Conservation (phyloP, 495 filamentous ascomycete genomes). For the Hyaloscypha variabilis region DNA sequence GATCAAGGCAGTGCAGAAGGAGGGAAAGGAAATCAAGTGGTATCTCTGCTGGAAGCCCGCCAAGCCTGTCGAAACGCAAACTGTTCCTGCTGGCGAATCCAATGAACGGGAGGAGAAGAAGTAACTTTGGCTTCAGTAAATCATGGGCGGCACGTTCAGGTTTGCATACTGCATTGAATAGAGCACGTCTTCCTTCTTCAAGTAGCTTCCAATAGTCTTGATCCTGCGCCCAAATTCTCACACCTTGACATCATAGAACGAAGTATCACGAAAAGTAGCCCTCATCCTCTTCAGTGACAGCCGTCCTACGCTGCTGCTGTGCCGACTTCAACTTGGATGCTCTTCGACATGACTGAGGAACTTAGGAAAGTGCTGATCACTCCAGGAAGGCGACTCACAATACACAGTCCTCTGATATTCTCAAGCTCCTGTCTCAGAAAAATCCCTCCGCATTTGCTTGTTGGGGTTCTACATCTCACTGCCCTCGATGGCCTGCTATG, state of each 20-base stretch:
- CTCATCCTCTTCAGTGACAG: constrained; percentile 10
- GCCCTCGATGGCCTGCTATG: constrained; percentile 20
- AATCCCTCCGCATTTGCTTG: constrained; percentile 17
- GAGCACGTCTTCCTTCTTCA: too few species aligned
- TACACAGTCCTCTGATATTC: constrained; percentile 15
- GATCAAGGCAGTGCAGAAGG: too few species aligned
- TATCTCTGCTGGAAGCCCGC: too few species aligned
- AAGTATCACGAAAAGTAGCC: constrained; percentile 12
- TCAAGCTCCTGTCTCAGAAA: constrained; percentile 27
- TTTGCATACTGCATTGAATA: too few species aligned
- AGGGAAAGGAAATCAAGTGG: too few species aligned
- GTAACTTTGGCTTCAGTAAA: too few species aligned
- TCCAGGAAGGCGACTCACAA: constrained; percentile 8
- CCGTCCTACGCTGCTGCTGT: not conserved
- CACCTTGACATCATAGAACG: not conserved
- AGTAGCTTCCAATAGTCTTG: too few species aligned
- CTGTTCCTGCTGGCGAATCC: too few species aligned
- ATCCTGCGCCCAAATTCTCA: too few species aligned
- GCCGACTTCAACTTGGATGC: not conserved
- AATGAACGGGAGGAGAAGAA: too few species aligned
- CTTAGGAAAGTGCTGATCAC: not conserved
- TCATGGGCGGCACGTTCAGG: too few species aligned
- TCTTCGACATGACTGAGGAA: constrained; percentile 18
- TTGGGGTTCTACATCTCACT: constrained; percentile 24
- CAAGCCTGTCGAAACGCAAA: too few species aligned